A percentile compares a stretch with the other conserved stretches of the same genome.
These are phyloP conservation scores for Vairimorpha ceranae DNA, from an alignment of 371 early-diverging fungal species.

Conservation along the genomic window DNA sequence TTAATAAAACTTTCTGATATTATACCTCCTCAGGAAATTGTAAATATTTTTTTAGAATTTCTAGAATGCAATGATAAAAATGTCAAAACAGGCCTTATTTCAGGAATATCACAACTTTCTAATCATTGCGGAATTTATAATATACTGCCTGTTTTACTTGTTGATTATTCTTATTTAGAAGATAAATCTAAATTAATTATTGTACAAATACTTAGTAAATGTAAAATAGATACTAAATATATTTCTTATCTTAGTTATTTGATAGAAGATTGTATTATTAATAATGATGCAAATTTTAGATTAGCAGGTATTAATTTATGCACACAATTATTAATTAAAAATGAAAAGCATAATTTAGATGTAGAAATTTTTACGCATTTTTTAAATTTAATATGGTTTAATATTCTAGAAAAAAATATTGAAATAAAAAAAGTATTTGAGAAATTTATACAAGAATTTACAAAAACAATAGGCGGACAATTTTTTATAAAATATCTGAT, in stretches of 20 bases:
- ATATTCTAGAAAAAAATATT: conserved; percentile 74
- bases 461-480: conserved; percentile 74
- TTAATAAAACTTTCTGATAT: conserved; percentile 94
- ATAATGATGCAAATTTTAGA: conserved; percentile 86
- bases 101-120: conserved; percentile 82
- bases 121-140: conserved; percentile 65
- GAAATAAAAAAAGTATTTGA: conserved; percentile 71
- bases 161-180: conserved; percentile 91
- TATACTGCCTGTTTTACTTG: conserved; percentile 87
- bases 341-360: conserved; percentile 64
- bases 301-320: conserved; percentile 86
- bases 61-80: conserved; percentile 92
- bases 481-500: conserved; percentile 72
- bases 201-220: conserved; percentile 79
- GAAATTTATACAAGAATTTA: conserved; percentile 67
- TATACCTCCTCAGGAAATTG: conserved; percentile 94
- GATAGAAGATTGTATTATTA: conserved; percentile 87
- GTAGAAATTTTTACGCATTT: conserved; percentile 79
- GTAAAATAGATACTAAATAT: conserved; percentile 83
- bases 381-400: conserved; percentile 88
- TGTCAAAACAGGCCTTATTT: conserved; percentile 88
- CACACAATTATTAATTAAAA: conserved; percentile 61
- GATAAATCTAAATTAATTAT: conserved; percentile 93
- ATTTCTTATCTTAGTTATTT: conserved; percentile 84
- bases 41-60: conserved; percentile 86